phyloP scores from a whole-genome alignment of 2,329 filamentous ascomycete species.

The Fusarium domesticum region DNA sequence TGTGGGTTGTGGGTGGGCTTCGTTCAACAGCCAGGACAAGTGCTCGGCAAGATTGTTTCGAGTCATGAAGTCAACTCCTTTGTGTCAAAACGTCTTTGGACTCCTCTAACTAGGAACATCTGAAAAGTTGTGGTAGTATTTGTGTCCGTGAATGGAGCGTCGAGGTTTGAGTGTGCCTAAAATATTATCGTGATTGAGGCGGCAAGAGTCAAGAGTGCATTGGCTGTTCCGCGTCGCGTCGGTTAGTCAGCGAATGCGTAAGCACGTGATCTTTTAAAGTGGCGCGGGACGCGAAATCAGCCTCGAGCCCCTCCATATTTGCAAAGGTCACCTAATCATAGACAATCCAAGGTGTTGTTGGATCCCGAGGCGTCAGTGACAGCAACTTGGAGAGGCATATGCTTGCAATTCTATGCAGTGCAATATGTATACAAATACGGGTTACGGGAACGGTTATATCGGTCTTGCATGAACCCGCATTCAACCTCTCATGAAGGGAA shows the following conservation, averaged over 20 bases:
- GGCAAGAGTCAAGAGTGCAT: slow-evolving; percentile 4
- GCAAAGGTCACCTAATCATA: background rate
- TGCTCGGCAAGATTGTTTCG: slow-evolving; percentile 59
- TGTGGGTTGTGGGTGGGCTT: slow-evolving; percentile 41
- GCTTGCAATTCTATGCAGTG: too few relatives aligned
- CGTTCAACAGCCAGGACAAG: slow-evolving; percentile 55
- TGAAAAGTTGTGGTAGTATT: slow-evolving; percentile 11
- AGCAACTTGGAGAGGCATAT: too few relatives aligned
- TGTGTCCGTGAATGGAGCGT: slow-evolving; percentile 7
- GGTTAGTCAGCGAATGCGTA: slow-evolving; percentile 34
- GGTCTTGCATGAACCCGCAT: too few relatives aligned
- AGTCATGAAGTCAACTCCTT: slow-evolving; percentile 53
- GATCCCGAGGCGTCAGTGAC: too few relatives aligned
- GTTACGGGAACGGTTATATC: too few relatives aligned
- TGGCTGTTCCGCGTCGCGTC: slow-evolving; percentile 31
- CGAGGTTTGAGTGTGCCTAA: slow-evolving; percentile 11
- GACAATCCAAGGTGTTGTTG: too few relatives aligned
- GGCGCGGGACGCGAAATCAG: background rate
- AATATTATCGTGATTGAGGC: slow-evolving; percentile 25
- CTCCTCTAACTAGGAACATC: slow-evolving; percentile 25
- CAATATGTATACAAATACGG: too few relatives aligned
- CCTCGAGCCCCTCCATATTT: background rate
- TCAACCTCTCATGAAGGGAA: too few relatives aligned
- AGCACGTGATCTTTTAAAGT: slow-evolving; percentile 25
- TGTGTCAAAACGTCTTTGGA: slow-evolving; percentile 23